These are phyloP conservation scores for Dothideomycetes sp. DNA, from an alignment of 2,329 filamentous ascomycete genomes.

Conservation along the genomic window DNA sequence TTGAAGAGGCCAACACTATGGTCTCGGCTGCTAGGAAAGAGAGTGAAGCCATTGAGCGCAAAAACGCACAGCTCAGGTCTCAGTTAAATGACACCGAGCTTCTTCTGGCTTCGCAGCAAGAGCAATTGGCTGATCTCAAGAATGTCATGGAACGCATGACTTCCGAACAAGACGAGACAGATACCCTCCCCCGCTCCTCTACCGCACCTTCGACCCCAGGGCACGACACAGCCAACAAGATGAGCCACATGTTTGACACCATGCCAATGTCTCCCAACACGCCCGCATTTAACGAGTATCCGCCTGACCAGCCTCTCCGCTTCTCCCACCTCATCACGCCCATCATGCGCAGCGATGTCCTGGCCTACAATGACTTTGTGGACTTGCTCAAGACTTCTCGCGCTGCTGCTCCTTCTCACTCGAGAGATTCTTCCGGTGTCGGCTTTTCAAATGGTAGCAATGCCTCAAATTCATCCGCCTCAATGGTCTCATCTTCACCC, in stretches of 20 bases:
- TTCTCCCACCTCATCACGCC: slow-evolving; percentile 77
- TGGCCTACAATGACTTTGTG: slow-evolving; percentile 75
- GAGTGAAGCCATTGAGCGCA: slow-evolving; percentile 62
- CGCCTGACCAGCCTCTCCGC: slow-evolving; percentile 54
- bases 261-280: slow-evolving; percentile 41
- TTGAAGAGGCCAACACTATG: slow-evolving; percentile 98
- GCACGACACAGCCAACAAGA: slow-evolving; percentile 45
- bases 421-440: slow-evolving; percentile 58
- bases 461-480: slow-evolving; percentile 20
- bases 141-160: slow-evolving; percentile 81
- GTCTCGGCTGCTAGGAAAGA: slow-evolving; percentile 81
- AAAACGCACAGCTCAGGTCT: slow-evolving; percentile 75
- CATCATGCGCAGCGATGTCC: slow-evolving; percentile 70
- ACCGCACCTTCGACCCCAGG: slow-evolving; percentile 72
- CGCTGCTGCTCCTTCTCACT: slow-evolving; percentile 44
- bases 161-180: slow-evolving; percentile 56
- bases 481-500: slow-evolving; percentile 21
- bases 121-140: slow-evolving; percentile 87
- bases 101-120: slow-evolving; percentile 79
- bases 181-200: slow-evolving; percentile 46
- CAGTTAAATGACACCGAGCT: slow-evolving; percentile 81
- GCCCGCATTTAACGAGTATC: slow-evolving; percentile 39
- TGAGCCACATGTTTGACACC: slow-evolving; percentile 50
- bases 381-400: slow-evolving; percentile 58
- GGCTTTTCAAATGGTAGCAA: slow-evolving; percentile 18